phyloP scores from a whole-genome alignment of 345 rosid genomes.

The Salix viminalis region DNA sequence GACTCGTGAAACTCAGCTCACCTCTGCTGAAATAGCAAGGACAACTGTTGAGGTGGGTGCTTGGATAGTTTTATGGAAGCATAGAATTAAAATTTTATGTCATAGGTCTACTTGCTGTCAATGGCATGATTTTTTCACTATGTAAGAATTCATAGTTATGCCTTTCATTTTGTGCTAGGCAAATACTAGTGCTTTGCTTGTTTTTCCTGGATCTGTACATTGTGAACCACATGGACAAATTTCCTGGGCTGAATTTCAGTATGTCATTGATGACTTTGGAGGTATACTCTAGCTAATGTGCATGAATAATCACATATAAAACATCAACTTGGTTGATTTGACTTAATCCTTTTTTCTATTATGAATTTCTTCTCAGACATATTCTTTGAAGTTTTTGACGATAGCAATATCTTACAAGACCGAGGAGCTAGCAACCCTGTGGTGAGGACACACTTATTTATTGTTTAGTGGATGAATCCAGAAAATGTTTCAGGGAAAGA shows the following conservation, averaged over 20 bases:
- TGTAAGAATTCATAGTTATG: conserved; percentile 6
- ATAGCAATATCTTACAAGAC: conserved; percentile 71
- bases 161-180: conserved; percentile 48
- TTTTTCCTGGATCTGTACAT: conserved; percentile 81
- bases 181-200: conserved; percentile 62
- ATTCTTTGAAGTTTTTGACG: conserved; percentile 74
- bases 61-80: conserved; percentile 1
- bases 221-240: conserved; percentile 78
- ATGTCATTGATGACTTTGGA: conserved; percentile 89
- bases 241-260: conserved; percentile 80
- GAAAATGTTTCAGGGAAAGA: too few relatives aligned
- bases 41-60: conserved; percentile 73
- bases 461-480: too few relatives aligned
- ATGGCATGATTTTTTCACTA: neutral
- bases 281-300: conserved; percentile 39
- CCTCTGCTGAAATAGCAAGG: conserved; percentile 76
- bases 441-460: conserved; percentile 51
- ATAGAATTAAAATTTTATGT: neutral
- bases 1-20: conserved; percentile 59
- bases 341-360: conserved; percentile 7
- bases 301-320: neutral
- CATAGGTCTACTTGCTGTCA: conserved; percentile 1
- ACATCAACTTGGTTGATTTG: neutral
- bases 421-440: conserved; percentile 86
- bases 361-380: conserved; percentile 46